phyloP scores from a whole-genome alignment of 1,139 yeast species.

The Entelexis paramagnoliae region DNA sequence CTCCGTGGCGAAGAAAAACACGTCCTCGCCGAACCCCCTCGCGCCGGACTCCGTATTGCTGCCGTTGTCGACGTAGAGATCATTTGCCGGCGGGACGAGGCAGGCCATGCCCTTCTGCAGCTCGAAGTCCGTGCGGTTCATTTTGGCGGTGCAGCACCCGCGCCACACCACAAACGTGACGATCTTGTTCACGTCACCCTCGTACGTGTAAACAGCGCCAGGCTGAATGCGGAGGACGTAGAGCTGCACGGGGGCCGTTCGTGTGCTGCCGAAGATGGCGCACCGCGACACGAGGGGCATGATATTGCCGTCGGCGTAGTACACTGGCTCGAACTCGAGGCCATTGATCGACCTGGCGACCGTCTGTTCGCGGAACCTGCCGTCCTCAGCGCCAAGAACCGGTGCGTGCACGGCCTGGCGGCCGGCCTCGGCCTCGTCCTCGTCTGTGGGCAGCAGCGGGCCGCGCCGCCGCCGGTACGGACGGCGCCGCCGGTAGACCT shows the following conservation, averaged over 20 bases:
- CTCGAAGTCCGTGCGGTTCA: constrained; percentile 18
- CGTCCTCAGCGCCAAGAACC: constrained; percentile 10
- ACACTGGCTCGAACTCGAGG: constrained; percentile 11
- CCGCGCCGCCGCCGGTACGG: constrained; percentile 10
- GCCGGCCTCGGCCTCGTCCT: constrained; percentile 7
- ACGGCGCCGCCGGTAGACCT: constrained; percentile 12
- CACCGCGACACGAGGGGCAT: constrained; percentile 15
- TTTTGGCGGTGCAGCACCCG: constrained; percentile 16
- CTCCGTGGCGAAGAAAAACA: constrained; percentile 17
- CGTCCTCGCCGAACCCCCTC: constrained; percentile 8
- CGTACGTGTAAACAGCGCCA: constrained; percentile 12
- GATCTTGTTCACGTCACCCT: constrained; percentile 13
- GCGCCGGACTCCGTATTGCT: not conserved
- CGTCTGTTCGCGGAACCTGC: constrained; percentile 13
- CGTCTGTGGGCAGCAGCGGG: not conserved
- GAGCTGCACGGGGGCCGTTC: constrained; percentile 12
- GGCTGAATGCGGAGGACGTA: constrained; percentile 15
- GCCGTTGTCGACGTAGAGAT: constrained; percentile 17
- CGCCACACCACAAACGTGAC: constrained; percentile 21
- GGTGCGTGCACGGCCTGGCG: constrained; percentile 16
- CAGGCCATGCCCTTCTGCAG: constrained; percentile 20
- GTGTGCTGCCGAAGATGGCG: constrained; percentile 9
- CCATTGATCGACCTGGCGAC: constrained; percentile 19
- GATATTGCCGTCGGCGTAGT: constrained; percentile 5
- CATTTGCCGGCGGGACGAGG: constrained; percentile 21